Evolutionary conservation across 108 stramenopile genomes (phyloP).

Genomic region (Cyclotella choctawhatcheeana): DNA sequence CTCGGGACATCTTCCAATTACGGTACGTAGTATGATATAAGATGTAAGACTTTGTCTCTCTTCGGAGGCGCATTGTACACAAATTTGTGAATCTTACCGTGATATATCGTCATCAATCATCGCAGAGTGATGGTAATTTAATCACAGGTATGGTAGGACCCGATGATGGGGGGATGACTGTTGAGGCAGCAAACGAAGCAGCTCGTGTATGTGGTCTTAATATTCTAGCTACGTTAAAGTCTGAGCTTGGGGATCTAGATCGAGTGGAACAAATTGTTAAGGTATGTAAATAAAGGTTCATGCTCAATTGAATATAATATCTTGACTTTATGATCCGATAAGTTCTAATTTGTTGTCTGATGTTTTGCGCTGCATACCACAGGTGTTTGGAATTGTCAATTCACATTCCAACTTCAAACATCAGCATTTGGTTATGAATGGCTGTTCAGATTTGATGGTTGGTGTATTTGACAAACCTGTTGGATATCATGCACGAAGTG

Average conservation of each 20-base stretch:
- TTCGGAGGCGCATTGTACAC: no score
- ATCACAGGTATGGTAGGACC: constrained; percentile 83
- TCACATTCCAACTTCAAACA: constrained; percentile 81
- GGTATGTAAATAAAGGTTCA: constrained; percentile 46
- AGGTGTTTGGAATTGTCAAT: constrained; percentile 89
- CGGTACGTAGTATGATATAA: no score
- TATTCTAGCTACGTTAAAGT: constrained; percentile 83
- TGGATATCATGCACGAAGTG: constrained; percentile 87
- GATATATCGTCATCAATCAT: not conserved
- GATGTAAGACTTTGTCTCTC: no score
- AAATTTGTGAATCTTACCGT: not conserved
- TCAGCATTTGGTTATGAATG: constrained; percentile 89
- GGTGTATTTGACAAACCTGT: constrained; percentile 79
- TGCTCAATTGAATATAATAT: not conserved
- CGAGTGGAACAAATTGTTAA: constrained; percentile 83
- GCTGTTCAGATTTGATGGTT: constrained; percentile 84
- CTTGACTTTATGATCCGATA: no score
- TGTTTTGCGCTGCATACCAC: not conserved
- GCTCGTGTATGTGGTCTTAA: constrained; percentile 86
- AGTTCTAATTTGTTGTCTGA: not conserved
- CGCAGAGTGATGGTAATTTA: constrained; percentile 65
- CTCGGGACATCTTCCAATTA: constrained; percentile 87
- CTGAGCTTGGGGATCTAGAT: constrained; percentile 84
- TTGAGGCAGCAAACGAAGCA: constrained; percentile 89
- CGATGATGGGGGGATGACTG: constrained; percentile 59